Conservation (phyloP, 371 early-diverging fungal species). For the Syncephalastrum monosporum region DNA sequence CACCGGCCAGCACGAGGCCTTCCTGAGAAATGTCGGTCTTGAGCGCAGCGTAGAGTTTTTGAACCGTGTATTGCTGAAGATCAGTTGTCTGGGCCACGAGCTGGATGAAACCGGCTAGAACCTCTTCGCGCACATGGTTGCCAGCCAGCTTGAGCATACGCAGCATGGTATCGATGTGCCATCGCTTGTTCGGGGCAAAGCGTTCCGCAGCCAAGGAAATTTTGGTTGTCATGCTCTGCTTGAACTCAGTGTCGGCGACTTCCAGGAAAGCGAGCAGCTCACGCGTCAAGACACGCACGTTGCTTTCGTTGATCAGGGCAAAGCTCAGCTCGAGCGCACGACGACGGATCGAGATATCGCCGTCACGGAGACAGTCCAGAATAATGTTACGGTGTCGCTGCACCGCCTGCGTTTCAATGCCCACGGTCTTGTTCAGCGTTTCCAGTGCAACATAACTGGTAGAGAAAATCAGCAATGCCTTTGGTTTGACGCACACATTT, state of each 20-base stretch:
- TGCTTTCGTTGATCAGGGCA: conserved; percentile 89
- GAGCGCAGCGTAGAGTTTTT: conserved; percentile 81
- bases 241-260: conserved; percentile 88
- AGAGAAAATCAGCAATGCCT: neutral
- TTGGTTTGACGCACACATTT: neutral
- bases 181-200: conserved; percentile 87
- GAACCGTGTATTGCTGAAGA: conserved; percentile 82
- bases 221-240: conserved; percentile 84
- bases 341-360: conserved; percentile 94
- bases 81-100: conserved; percentile 75
- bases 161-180: conserved; percentile 95
- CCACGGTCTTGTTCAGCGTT: conserved; percentile 86
- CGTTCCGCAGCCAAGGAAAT: conserved; percentile 88
- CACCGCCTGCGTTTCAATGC: conserved; percentile 90
- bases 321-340: conserved; percentile 96
- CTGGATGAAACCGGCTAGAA: conserved; percentile 68
- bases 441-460: conserved; percentile 91
- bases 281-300: conserved; percentile 91
- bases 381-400: conserved; percentile 96
- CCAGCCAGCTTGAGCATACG: conserved; percentile 86
- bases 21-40: conserved; percentile 83
- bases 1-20: conserved; percentile 86
- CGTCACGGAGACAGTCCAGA: conserved; percentile 92
- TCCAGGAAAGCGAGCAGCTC: conserved; percentile 93
- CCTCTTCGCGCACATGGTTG: conserved; percentile 70